Evolutionary conservation across 208 protist genomes (phyloP), one percentile per base, ranked within the genome.

Genomic region (Naegleria gruberi): DNA sequence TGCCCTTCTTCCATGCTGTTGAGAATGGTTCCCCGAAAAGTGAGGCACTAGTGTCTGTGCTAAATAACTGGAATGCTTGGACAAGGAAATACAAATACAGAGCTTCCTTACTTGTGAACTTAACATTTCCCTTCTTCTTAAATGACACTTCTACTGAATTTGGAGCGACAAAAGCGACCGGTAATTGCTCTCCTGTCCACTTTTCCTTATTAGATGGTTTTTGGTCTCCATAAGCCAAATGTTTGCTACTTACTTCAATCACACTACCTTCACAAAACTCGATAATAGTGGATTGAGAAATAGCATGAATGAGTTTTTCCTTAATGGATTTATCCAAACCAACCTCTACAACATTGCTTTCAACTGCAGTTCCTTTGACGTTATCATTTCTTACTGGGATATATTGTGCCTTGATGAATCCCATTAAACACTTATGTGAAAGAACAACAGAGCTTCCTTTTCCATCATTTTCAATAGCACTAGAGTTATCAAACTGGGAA

Each of bases 321-420:
- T 77, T 77, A 8, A 77, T 77, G 30, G 34, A 10, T n/a, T n/a
- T 7, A 43, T 43, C 30, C 2, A 84, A 30, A 30, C 17, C 23
- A 2, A 84, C 40, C 5, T 84, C 43, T 6, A 55, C 42, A 5
- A 41, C 19, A 87, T 46, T 19, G 6, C 15, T 55, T 55, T 87
- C 83, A 5, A 55, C 43, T 12, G 83, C 6, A 15, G 44, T 23
- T 41, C 83, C 83, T n/a, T 40, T 40, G 1, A 55, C 83, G 3
- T 41, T 41, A 55, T 87, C 83, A 26, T 43, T 87, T 87, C 83
- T 87, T 23, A 87, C 43, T 41, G 83, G 83, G 19, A n/a, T 87
- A 15, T 55, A 87, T 40, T 87, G 12, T 2, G 44, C 83, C 43
- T 87, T 87, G 6, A 87, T 12, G 8, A 77, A 77, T 77, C 10